Evolutionary conservation across 2,329 filamentous ascomycete species (phyloP), one percentile per base, ranked within the genome.

Genomic region (Blastomyces gilchristii): DNA sequence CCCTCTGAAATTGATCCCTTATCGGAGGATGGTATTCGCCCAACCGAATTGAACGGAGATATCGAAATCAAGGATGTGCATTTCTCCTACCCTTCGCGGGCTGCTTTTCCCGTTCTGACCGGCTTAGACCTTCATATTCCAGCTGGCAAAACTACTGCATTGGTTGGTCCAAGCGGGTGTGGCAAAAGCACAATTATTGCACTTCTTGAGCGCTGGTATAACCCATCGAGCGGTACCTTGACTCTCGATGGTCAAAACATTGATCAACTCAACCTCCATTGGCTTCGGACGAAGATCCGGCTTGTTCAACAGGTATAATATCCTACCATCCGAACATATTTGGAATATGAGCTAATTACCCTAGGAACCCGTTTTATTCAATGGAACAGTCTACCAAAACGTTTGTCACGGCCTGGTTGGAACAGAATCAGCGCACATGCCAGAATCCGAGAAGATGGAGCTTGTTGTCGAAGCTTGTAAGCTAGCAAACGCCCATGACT

Each of bases 401-500:
- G 93, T 96, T 68, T 80, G 82, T 12, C 85, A 92, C 68, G 91
- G 91, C 63, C 78, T 96, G 37, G 89, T 93, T 63, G 90, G 91
- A 57, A 92, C 89, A 0, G 77, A 82, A 65, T 82, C 84, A 66
- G 88, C 92, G 72, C 67, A 83, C 60, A 83, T 82, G n/a, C 78
- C 77, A 18, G 81, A 84, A 25, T 86, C 90, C 62, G 82, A 82
- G 70, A 85, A 87, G 64, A 81, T 77, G 62, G 83, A 87, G 63
- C 79, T 90, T 28, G 82, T 95, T 25, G 79, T 86, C 50, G 82
- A 88, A 41, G 90, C 91, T 31, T 89, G 90, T 18, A 87, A 84
- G 73, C 91, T 87, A 79, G 87, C 91, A n/a, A 94, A 95, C 69
- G 90, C 90, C 1, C 90, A 94, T 71, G 89, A 92, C 67, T 96